Evolutionary conservation across 2,329 filamentous ascomycete species (phyloP), one percentile per base, ranked within the genome.

Genomic region (Cercospora sesami): DNA sequence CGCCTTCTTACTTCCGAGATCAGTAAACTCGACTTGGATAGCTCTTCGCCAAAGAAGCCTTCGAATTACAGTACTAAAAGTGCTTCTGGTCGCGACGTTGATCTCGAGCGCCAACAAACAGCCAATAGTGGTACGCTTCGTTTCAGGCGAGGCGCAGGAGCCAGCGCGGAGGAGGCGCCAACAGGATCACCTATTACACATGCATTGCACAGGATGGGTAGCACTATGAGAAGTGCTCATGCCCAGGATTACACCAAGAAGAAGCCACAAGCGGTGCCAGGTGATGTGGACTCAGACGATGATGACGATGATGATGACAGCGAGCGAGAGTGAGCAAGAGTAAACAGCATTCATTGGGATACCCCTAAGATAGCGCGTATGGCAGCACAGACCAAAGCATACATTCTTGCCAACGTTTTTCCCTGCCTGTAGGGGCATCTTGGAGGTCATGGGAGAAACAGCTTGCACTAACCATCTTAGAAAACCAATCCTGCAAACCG

Each of bases 241-340:
- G 61, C 60, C 16, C 60, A 62, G 21, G 69, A 71, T 33, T 71
- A 69, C 30, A 65, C 60, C 5, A 62, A 63, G 30, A 71, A 66
- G 55, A 66, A 66, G 53, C 61, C 64, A 33, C 48, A 61, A 8
- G 65, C 51, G 18, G 65, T 64, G 61, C 9, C 39, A 16, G 23
- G 48, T 26, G 45, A 58, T 26, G 64, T 61, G n/a, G 64, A 60
- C 9, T 33, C 61, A 14, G 65, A 67, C 30, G 67, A 65, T 58
- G 64, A 69, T 5, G 67, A 63, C 18, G 68, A 70, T 16, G 66
- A 68, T 4, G 69, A 70, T 63, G 68, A 71, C 8, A 67, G 64
- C 18, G 69, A 68, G 18, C 62, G 33, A 36, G 62, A 65, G 18
- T 55, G 16, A 36, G 31, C 31, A 5, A 36, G 62, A 65, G 33